Evolutionary conservation across 1,284 basidiomycete genomes (phyloP).

Genomic region (Tilletiaria anomala): DNA sequence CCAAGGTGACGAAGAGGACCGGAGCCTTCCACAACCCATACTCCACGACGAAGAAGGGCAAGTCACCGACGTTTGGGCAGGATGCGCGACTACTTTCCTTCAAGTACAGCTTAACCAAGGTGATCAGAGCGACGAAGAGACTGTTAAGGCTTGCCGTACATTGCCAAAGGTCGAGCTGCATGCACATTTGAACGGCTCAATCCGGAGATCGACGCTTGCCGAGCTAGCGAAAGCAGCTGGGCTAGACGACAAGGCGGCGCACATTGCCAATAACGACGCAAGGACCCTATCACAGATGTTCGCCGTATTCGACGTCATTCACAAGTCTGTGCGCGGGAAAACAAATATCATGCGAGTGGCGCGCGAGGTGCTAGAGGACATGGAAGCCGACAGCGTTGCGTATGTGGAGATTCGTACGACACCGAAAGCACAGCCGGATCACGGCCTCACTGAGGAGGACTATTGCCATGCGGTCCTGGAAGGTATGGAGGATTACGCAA

Average conservation of each 20-base stretch:
- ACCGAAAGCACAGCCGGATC: no score
- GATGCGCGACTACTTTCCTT: no score
- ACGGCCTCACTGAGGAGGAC: no score
- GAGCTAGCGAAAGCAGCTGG: constrained; percentile 4
- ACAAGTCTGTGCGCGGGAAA: constrained; percentile 7
- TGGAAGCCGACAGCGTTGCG: constrained; percentile 12
- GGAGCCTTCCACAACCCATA: no score
- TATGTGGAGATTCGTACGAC: constrained; percentile 19
- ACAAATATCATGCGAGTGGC: constrained; percentile 8
- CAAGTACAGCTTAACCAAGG: no score
- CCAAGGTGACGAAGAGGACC: background rate
- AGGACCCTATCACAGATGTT: constrained; percentile 13
- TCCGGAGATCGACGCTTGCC: constrained; percentile 11
- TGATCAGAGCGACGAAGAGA: background rate
- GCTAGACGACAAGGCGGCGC: constrained; percentile 1
- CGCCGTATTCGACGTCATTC: constrained; percentile 11
- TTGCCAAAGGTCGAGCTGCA: constrained; percentile 21
- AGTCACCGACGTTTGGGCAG: no score
- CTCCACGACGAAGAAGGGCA: no score
- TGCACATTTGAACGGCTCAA: constrained; percentile 17
- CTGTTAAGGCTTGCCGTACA: background rate
- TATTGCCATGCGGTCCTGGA: no score
- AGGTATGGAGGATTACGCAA: no score
- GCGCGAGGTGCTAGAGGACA: constrained; percentile 9
- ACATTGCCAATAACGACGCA: constrained; percentile 6